These are phyloP conservation scores for Colletotrichum sp. DNA, from an alignment of 2,329 filamentous ascomycete genomes.

Conservation along the genomic window DNA sequence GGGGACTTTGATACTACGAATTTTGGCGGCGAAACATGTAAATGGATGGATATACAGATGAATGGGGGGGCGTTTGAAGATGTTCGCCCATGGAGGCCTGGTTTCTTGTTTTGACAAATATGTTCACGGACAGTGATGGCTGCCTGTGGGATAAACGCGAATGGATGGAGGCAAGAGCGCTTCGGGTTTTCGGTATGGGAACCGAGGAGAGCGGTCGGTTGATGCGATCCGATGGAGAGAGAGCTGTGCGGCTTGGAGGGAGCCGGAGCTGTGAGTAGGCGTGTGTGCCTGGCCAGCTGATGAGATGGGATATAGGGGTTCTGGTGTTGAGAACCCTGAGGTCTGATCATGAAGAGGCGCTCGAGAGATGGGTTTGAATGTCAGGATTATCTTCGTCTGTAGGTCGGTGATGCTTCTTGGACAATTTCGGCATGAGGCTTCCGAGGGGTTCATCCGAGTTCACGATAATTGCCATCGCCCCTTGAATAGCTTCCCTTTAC, in stretches of 20 bases:
- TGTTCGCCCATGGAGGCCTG: neutral
- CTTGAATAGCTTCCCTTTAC: neutral
- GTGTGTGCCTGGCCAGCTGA: neutral
- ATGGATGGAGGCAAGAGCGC: neutral
- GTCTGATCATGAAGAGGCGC: neutral
- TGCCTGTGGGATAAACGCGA: neutral
- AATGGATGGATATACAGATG: neutral
- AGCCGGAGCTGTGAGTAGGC: neutral
- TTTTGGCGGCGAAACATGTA: neutral
- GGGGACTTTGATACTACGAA: neutral
- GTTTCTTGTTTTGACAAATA: neutral
- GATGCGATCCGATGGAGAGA: neutral
- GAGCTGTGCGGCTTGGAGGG: too few relatives aligned
- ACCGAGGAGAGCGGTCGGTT: neutral
- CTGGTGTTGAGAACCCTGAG: neutral
- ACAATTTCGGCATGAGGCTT: rapidly evolving
- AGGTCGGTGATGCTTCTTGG: neutral
- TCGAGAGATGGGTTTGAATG: rapidly evolving
- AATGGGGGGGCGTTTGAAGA: neutral
- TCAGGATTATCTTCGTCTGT: neutral
- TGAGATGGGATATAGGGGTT: neutral
- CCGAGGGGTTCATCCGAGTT: neutral
- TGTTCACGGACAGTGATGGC: neutral
- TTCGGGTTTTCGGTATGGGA: neutral
- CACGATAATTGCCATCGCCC: neutral